Percentiles rank a stretch among this genome's conserved stretches.
These are phyloP conservation scores for Amanita pseudoporphyria DNA, from an alignment of 768 basidiomycete species.

Conservation along the genomic window DNA sequence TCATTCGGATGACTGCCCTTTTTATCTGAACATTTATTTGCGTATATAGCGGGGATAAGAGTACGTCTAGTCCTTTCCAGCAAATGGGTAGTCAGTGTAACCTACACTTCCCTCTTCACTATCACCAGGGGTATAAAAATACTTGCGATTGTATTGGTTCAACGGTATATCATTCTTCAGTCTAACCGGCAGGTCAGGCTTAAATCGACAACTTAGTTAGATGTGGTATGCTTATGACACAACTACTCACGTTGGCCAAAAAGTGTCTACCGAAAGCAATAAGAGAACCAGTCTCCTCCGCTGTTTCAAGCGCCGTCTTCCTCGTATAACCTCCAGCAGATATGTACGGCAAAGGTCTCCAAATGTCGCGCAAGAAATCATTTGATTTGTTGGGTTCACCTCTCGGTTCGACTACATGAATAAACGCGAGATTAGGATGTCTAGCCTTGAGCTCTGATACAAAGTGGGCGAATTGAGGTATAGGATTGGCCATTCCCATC, in stretches of 20 bases:
- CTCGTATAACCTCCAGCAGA: constrained; percentile 35
- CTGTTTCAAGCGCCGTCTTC: constrained; percentile 26
- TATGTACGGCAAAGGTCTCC: constrained; percentile 32
- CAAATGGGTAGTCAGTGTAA: constrained; percentile 23
- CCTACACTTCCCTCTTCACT: constrained; percentile 14
- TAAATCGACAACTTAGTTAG: neutral
- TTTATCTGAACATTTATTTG: too few species aligned
- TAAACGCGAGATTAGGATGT: constrained; percentile 2
- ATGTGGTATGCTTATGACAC: neutral
- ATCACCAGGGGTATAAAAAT: constrained; percentile 28
- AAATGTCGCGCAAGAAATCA: constrained; percentile 35
- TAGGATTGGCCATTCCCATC: constrained; percentile 6
- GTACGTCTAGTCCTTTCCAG: constrained; percentile 6
- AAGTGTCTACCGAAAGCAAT: constrained; percentile 22
- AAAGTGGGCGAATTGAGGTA: constrained; percentile 5
- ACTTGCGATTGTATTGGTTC: constrained; percentile 22
- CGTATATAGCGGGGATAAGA: too few species aligned
- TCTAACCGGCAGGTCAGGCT: constrained; percentile 36
- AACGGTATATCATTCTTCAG: constrained; percentile 25
- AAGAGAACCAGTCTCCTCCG: constrained; percentile 23
- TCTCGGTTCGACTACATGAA: constrained; percentile 16
- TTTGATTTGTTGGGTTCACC: constrained; percentile 21
- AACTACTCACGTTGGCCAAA: constrained; percentile 24
- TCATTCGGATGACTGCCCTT: too few species aligned
- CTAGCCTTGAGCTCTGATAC: neutral